These are phyloP conservation scores for Magnolia officinalis DNA, from an alignment of 164 flowering plant species.

Conservation along the genomic window DNA sequence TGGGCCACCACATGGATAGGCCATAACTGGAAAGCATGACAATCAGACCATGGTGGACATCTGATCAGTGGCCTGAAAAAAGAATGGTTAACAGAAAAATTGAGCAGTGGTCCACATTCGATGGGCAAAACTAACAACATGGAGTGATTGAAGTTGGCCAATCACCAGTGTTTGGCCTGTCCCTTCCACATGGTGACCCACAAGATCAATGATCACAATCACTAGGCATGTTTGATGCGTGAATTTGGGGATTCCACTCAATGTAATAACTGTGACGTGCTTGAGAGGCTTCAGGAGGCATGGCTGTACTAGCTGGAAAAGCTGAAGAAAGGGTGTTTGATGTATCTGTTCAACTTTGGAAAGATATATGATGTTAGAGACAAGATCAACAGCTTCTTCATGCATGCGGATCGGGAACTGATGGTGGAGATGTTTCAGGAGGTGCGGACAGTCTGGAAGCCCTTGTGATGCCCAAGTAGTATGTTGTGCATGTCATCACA, in stretches of 20 bases:
- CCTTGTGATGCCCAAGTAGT: constrained; percentile 26
- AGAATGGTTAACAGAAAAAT: too few species aligned
- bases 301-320: constrained; percentile 76
- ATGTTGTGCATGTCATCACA: too few species aligned
- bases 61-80: too few species aligned
- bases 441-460: constrained; percentile 76
- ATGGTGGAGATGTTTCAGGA: constrained; percentile 85
- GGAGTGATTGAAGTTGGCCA: too few species aligned
- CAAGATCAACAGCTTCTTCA: constrained; percentile 59
- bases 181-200: background rate
- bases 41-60: too few species aligned
- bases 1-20: background rate
- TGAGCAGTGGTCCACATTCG: too few species aligned
- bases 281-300: constrained; percentile 85
- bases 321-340: constrained; percentile 78
- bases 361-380: constrained; percentile 84
- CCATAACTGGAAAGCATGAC: background rate
- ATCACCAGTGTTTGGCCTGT: background rate
- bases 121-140: too few species aligned
- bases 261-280: constrained; percentile 58
- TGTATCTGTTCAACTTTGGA: constrained; percentile 77
- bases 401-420: constrained; percentile 71
- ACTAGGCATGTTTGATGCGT: too few species aligned
- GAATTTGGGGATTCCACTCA: too few species aligned
- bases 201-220: background rate